These are phyloP conservation scores for Ceratocystis colombiana DNA, from an alignment of 2,329 filamentous ascomycete species.

Conservation along the genomic window DNA sequence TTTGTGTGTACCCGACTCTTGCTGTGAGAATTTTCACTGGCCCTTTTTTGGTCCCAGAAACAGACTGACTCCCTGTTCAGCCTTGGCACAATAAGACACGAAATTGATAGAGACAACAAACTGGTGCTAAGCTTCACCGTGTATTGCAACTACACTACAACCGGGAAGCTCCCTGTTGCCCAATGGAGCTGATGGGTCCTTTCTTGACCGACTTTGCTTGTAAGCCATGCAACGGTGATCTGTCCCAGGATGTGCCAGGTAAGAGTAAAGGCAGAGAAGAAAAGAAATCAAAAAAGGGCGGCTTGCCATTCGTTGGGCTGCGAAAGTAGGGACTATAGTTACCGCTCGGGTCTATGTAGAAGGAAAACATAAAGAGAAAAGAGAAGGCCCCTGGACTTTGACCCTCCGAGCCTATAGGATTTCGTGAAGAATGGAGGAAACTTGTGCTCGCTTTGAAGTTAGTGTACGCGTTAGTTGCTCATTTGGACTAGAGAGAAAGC, in stretches of 20 bases:
- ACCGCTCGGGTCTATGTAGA: too few species aligned
- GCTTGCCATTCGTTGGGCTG: conserved; percentile 1
- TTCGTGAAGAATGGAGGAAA: too few species aligned
- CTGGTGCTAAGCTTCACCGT: conserved; percentile 1
- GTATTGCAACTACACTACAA: not conserved
- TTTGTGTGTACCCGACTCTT: not conserved
- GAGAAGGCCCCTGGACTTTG: too few species aligned
- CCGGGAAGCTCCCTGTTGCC: conserved; percentile 6
- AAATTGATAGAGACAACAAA: conserved; percentile 1
- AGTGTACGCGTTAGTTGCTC: too few species aligned
- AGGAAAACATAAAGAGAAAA: too few species aligned
- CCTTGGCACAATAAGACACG: conserved; percentile 6
- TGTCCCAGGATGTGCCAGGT: not conserved
- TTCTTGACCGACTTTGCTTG: conserved; percentile 9
- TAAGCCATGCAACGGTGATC: not conserved
- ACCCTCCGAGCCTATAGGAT: too few species aligned
- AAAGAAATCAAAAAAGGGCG: not conserved
- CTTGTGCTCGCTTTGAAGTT: too few species aligned
- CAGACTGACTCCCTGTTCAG: not conserved
- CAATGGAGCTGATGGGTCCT: not conserved
- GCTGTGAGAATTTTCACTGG: not conserved
- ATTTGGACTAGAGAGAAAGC: too few species aligned
- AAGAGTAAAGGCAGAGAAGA: not conserved
- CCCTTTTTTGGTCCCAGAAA: not conserved
- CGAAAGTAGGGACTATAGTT: not conserved